phyloP scores from a whole-genome alignment of 805 yeast genomes.

The Candida boidinii region DNA sequence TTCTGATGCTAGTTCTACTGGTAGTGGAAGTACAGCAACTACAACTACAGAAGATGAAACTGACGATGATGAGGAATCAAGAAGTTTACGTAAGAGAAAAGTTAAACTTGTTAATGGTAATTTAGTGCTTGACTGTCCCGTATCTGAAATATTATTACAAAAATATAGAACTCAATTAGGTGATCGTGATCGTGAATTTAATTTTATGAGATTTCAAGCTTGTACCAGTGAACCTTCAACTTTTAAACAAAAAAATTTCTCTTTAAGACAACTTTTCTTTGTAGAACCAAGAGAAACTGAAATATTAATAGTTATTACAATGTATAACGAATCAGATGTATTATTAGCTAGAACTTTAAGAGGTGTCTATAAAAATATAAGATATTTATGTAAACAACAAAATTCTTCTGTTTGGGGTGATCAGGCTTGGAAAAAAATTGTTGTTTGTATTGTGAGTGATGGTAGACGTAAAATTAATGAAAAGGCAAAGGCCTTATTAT shows the following conservation, averaged over 20 bases:
- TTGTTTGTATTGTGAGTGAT: slow-evolving; percentile 83
- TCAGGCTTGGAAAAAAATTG: slow-evolving; percentile 91
- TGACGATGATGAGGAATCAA: slow-evolving; percentile 4
- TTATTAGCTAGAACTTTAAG: slow-evolving; percentile 77
- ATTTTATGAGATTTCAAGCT: slow-evolving; percentile 88
- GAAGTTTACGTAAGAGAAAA: slow-evolving; percentile 15
- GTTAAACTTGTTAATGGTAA: slow-evolving; percentile 65
- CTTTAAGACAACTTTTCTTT: slow-evolving; percentile 77
- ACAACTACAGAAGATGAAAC: slow-evolving; percentile 6
- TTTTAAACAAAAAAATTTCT: slow-evolving; percentile 53
- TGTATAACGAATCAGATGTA: slow-evolving; percentile 85
- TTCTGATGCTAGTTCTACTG: background rate
- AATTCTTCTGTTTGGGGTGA: slow-evolving; percentile 81
- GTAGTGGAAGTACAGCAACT: background rate
- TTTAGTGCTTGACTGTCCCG: slow-evolving; percentile 82
- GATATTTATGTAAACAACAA: slow-evolving; percentile 59
- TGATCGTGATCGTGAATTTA: slow-evolving; percentile 50
- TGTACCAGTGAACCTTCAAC: slow-evolving; percentile 86
- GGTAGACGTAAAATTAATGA: slow-evolving; percentile 83
- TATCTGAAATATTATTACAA: slow-evolving; percentile 54
- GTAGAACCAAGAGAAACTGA: slow-evolving; percentile 77
- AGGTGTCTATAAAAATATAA: slow-evolving; percentile 84
- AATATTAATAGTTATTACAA: slow-evolving; percentile 74
- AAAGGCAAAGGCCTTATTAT: slow-evolving; percentile 68
- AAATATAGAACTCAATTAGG: slow-evolving; percentile 39